Evolutionary conservation across 1,139 yeast species (phyloP).

Genomic region (Casaregolazyma suthepensis): DNA sequence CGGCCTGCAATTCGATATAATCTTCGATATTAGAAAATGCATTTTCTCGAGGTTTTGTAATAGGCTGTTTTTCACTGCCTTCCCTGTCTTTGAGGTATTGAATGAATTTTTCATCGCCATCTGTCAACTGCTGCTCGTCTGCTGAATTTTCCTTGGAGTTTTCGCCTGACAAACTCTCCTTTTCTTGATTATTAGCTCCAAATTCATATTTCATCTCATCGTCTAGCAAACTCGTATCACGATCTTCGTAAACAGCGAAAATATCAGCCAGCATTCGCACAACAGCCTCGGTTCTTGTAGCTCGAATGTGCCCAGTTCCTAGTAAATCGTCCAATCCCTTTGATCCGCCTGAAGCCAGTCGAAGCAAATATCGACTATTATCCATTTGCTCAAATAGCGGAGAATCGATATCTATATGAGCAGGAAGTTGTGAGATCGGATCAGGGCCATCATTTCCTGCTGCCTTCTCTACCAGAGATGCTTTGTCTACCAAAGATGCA

Average conservation of each 20-base stretch:
- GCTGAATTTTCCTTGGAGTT: background rate
- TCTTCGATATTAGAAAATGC: slow-evolving; percentile 9
- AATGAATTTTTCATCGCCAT: background rate
- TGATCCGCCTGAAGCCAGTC: slow-evolving; percentile 8
- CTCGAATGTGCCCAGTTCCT: slow-evolving; percentile 21
- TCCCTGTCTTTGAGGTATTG: background rate
- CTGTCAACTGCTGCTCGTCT: background rate
- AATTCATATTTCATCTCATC: slow-evolving; percentile 17
- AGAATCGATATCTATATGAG: background rate
- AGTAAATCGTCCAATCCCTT: slow-evolving; percentile 18
- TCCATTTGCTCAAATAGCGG: slow-evolving; percentile 1
- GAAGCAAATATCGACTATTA: background rate
- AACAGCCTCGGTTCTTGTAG: slow-evolving; percentile 24
- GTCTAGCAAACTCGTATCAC: slow-evolving; percentile 21
- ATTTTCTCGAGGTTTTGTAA: background rate
- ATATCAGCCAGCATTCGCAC: slow-evolving; percentile 28
- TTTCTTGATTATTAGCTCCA: slow-evolving; percentile 8
- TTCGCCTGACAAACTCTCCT: background rate
- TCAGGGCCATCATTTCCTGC: background rate
- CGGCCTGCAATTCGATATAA: slow-evolving; percentile 14
- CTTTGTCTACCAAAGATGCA: background rate
- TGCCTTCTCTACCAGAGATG: too few relatives aligned
- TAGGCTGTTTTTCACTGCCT: background rate
- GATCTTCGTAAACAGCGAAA: slow-evolving; percentile 23
- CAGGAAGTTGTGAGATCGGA: background rate